Conservation (phyloP, 148 eudicot species). For the Nepenthes gracilis region DNA sequence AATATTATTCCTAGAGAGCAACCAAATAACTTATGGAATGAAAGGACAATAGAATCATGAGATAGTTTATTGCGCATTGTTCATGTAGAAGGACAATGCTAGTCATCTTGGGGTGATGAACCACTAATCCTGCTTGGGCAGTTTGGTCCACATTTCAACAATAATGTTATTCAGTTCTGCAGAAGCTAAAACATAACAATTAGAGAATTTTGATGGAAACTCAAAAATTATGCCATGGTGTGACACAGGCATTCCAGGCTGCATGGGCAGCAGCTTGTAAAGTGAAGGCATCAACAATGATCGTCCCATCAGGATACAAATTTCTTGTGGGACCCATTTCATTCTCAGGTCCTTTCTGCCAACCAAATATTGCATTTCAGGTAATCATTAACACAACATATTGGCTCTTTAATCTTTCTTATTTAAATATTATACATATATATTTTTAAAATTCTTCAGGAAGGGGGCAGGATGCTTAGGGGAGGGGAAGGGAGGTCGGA, state of each 20-base stretch:
- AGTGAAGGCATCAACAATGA: constrained; percentile 65
- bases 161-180: constrained; percentile 16
- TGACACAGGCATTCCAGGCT: constrained; percentile 74
- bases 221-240: background rate
- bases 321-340: constrained; percentile 93
- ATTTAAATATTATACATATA: too few relatives aligned
- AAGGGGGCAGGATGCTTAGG: too few relatives aligned
- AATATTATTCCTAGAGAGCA: too few relatives aligned
- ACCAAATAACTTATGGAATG: background rate
- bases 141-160: constrained; percentile 22
- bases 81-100: background rate
- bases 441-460: background rate
- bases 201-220: background rate
- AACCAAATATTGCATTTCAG: constrained; percentile 75
- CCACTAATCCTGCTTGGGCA: constrained; percentile 13
- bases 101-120: constrained; percentile 15
- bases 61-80: background rate
- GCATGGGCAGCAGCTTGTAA: constrained; percentile 92
- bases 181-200: constrained; percentile 12
- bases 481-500: too few relatives aligned
- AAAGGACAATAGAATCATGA: constrained; percentile 4
- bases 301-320: constrained; percentile 54
- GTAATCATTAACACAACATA: constrained; percentile 22
- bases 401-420: background rate
- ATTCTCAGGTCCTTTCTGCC: constrained; percentile 88